Evolutionary conservation across 805 yeast genomes (phyloP), one percentile per base, ranked within the genome.

Genomic region (Lipomyces spencermartinsiae): DNA sequence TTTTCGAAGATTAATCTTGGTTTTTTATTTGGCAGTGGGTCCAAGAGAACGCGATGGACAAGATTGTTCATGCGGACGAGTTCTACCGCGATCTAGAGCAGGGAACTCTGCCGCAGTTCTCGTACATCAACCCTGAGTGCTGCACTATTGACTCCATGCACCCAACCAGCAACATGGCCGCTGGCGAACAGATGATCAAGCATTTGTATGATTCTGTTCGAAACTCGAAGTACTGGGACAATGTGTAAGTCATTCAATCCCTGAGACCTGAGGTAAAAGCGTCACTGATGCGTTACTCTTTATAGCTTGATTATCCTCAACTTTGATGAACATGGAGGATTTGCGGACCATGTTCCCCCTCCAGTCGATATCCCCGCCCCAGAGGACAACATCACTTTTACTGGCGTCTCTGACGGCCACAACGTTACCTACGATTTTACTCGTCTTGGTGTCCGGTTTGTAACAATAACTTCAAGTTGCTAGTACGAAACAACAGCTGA

Each of bases 101-200:
- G 19, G 61, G 61, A 29, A 58, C 61, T 39, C 35, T 58, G 63
- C 61, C 61, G 14, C 39, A 35, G 33, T 58, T 58, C 55, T 58
- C 61, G 10, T 58, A 58, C 63, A 29, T 29, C 25, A 58, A 58
- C 35, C 61, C 61, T 58, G 61, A 58, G 55, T 58, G 61, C 25
- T 58, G 61, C 55, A 58, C 61, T 7, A 49, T 58, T 16, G 61
- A 58, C 12, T 58, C 61, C 19, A 58, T 58, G 61, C 61, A 58
- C 63, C 61, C 61, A 58, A 31, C 31, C 5, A 58, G 61, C 61
- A 58, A 46, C 9, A 14, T 35, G 61, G 61, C 61, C 14, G 55
- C 37, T 29, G 61, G 61, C 1, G 61, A 58, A 16, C 61, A 58
- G 63, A 29, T 58, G 61, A 58, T 58, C 35, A 58, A 58, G 63